These are phyloP conservation scores for Vaccinium corymbosum DNA, from an alignment of 148 eudicot genomes.

Conservation along the genomic window DNA sequence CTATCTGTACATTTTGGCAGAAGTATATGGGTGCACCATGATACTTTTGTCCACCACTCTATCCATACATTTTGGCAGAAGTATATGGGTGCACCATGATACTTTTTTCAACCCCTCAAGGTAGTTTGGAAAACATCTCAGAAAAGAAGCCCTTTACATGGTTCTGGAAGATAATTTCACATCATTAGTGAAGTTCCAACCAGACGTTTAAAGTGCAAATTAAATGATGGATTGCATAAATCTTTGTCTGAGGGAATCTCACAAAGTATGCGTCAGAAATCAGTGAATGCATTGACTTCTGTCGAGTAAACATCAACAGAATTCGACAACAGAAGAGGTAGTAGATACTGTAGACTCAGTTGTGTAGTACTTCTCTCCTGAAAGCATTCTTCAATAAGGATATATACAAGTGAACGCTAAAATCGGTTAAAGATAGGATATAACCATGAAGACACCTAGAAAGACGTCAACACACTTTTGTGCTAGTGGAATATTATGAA, in stretches of 20 bases:
- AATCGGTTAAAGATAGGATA: neutral
- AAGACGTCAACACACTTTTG: neutral
- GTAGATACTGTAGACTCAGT: neutral
- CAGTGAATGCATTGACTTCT: neutral
- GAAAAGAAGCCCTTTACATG: neutral
- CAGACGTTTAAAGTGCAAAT: neutral
- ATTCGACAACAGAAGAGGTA: neutral
- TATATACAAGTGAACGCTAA: neutral
- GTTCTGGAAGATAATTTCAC: neutral
- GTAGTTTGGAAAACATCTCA: neutral
- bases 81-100: conserved; percentile 9
- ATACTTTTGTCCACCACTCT: neutral
- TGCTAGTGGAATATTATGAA: neutral
- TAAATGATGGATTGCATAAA: neutral
- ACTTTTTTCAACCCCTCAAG: neutral
- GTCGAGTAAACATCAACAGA: neutral
- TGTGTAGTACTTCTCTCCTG: neutral
- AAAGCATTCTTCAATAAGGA: conserved; percentile 1
- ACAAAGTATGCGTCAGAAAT: neutral
- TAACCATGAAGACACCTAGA: neutral
- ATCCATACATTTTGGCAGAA: neutral
- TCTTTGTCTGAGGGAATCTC: neutral
- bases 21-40: conserved; percentile 6
- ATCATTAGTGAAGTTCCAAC: neutral
- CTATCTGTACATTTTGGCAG: neutral